phyloP scores from a whole-genome alignment of 768 basidiomycete genomes.

The Termitomyces sp. region DNA sequence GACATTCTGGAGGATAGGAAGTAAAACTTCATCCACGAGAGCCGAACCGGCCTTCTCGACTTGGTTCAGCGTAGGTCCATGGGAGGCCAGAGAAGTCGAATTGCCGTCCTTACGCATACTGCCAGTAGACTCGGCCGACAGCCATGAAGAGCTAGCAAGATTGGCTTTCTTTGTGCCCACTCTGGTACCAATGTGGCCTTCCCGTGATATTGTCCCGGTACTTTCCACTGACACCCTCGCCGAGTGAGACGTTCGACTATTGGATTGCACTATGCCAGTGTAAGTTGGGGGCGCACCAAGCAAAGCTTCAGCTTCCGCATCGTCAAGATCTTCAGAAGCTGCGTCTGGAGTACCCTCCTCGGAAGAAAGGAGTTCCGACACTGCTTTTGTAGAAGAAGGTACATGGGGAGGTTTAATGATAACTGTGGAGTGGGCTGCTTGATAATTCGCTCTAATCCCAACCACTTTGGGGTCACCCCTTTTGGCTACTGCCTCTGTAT shows the following conservation, averaged over 20 bases:
- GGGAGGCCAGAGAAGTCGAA: constrained; percentile 44
- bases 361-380: constrained; percentile 28
- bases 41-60: constrained; percentile 55
- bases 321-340: constrained; percentile 30
- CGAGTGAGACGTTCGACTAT: constrained; percentile 73
- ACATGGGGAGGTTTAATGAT: constrained; percentile 48
- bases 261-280: constrained; percentile 56
- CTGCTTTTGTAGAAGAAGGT: constrained; percentile 32
- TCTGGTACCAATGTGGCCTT: constrained; percentile 83
- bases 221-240: constrained; percentile 58
- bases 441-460: constrained; percentile 43
- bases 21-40: constrained; percentile 79
- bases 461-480: constrained; percentile 49
- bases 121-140: constrained; percentile 81
- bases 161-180: constrained; percentile 93
- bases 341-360: constrained; percentile 33
- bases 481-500: constrained; percentile 58
- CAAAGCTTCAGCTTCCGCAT: constrained; percentile 19
- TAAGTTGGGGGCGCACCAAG: constrained; percentile 72
- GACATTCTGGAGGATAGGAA: constrained; percentile 76
- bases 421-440: constrained; percentile 67
- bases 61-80: constrained; percentile 50
- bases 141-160: constrained; percentile 62
- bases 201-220: constrained; percentile 67
- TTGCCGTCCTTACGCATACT: constrained; percentile 52